Conservation (phyloP, 1,139 yeast species). For the Wickerhamomyces sp. region DNA sequence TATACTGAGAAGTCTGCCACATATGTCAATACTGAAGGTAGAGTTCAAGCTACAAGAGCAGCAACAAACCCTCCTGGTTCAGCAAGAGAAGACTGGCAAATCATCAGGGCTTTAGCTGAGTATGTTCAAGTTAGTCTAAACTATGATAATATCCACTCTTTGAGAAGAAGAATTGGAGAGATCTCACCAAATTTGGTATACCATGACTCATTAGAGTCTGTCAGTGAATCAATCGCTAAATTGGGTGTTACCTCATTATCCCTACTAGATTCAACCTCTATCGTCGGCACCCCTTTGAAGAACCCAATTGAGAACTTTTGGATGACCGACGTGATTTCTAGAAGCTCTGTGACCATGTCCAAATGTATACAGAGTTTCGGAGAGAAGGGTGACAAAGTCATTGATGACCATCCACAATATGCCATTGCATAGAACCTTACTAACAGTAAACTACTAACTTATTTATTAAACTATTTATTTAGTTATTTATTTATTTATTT, state of each 20-base stretch:
- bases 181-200: slow-evolving; percentile 79
- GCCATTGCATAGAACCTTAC: slow-evolving; percentile 20
- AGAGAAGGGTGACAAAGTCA: slow-evolving; percentile 54
- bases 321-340: slow-evolving; percentile 82
- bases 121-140: slow-evolving; percentile 69
- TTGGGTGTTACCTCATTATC: slow-evolving; percentile 51
- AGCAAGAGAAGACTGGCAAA: slow-evolving; percentile 93
- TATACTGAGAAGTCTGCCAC: slow-evolving; percentile 87
- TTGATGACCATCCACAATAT: slow-evolving; percentile 38
- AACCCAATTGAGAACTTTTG: slow-evolving; percentile 79
- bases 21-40: slow-evolving; percentile 89
- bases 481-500: not conserved
- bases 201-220: slow-evolving; percentile 73
- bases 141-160: slow-evolving; percentile 67
- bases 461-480: slow-evolving; percentile 8
- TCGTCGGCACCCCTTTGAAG: slow-evolving; percentile 47
- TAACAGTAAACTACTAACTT: slow-evolving; percentile 1
- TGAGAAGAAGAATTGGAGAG: slow-evolving; percentile 68
- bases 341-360: slow-evolving; percentile 90
- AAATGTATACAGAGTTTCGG: slow-evolving; percentile 69
- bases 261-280: slow-evolving; percentile 30
- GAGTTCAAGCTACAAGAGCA: slow-evolving; percentile 81
- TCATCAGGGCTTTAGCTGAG: slow-evolving; percentile 78
- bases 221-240: slow-evolving; percentile 50
- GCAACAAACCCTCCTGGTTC: slow-evolving; percentile 89